These are phyloP conservation scores for Paracoccidioides brasiliensis DNA, from an alignment of 2,329 filamentous ascomycete species.

Conservation along the genomic window DNA sequence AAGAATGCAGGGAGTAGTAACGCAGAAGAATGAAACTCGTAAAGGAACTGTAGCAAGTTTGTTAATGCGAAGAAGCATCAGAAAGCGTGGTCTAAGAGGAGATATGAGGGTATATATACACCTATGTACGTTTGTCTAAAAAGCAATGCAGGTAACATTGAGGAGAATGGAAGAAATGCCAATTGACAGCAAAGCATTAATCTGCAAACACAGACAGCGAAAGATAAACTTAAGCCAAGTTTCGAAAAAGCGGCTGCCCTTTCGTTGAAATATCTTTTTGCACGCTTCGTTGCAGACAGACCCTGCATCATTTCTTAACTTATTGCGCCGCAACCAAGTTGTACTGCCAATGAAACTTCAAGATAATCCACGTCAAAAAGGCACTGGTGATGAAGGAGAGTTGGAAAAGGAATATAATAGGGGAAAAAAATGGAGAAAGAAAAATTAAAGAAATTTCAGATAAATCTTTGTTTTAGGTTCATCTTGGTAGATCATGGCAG, in stretches of 20 bases:
- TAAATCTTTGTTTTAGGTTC: not conserved
- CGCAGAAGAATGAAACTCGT: not conserved
- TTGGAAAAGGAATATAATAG: too few relatives aligned
- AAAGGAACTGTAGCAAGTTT: not conserved
- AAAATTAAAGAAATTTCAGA: not conserved
- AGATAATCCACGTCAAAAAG: not conserved
- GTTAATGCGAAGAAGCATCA: not conserved
- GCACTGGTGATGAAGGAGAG: not conserved
- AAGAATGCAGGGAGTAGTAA: not conserved
- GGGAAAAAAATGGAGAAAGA: not conserved
- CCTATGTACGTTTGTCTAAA: not conserved
- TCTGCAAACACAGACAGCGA: not conserved
- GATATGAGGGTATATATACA: not conserved
- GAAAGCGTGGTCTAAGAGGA: not conserved
- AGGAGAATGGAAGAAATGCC: not conserved
- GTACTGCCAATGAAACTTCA: not conserved
- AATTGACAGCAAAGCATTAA: not conserved
- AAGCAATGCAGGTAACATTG: not conserved
- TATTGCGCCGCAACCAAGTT: not conserved
- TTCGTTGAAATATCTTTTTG: not conserved
- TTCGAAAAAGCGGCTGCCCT: not conserved
- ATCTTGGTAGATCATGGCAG: not conserved
- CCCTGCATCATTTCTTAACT: not conserved
- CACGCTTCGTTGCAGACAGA: not conserved
- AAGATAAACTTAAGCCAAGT: not conserved